A percentile compares a stretch with the other conserved stretches of the same genome.
phyloP scores from a whole-genome alignment of 306 rosid genomes.

The Vigna mungo region DNA sequence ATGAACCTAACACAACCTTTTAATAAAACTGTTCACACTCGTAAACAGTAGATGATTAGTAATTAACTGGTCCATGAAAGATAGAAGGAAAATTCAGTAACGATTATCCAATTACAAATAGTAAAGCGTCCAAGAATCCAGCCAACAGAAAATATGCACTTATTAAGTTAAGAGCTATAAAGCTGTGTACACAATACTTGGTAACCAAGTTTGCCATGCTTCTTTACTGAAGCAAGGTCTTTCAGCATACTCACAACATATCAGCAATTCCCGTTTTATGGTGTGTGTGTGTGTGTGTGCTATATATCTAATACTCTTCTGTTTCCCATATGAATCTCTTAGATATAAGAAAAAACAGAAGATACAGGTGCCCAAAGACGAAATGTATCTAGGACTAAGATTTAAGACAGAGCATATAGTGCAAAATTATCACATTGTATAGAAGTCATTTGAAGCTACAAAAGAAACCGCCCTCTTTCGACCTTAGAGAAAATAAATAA shows the following conservation, averaged over 20 bases:
- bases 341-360: slow-evolving; percentile 42
- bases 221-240: slow-evolving; percentile 31
- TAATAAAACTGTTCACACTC: slow-evolving; percentile 26
- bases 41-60: neutral
- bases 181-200: neutral
- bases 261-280: neutral
- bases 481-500: slow-evolving; percentile 45
- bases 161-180: slow-evolving; percentile 25
- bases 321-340: slow-evolving; percentile 39
- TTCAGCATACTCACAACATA: neutral
- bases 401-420: slow-evolving; percentile 48
- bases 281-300: neutral
- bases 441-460: slow-evolving; percentile 58
- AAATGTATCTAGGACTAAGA: slow-evolving; percentile 32
- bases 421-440: slow-evolving; percentile 55
- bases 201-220: slow-evolving; percentile 2
- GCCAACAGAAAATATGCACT: neutral
- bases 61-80: neutral
- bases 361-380: slow-evolving; percentile 42
- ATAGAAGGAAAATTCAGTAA: slow-evolving; percentile 26
- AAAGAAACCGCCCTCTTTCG: slow-evolving; percentile 50
- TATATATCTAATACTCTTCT: slow-evolving; percentile 31
- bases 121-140: slow-evolving; percentile 6
- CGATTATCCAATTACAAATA: slow-evolving; percentile 36
- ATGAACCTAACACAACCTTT: slow-evolving; percentile 13